Evolutionary conservation across 331 rosid genomes (phyloP).

Genomic region (Stylosanthes scabra): DNA sequence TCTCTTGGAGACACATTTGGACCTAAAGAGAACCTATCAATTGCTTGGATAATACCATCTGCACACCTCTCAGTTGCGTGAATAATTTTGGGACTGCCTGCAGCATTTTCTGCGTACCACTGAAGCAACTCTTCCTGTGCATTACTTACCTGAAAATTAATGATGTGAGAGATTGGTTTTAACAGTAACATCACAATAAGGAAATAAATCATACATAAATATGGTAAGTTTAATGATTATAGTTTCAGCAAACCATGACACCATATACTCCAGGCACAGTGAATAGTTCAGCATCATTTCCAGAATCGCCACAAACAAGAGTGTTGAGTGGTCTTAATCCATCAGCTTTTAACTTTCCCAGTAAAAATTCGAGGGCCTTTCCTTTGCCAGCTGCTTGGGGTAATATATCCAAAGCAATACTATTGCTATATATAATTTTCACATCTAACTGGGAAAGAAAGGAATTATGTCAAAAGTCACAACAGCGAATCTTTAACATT

Average conservation of each 20-base stretch:
- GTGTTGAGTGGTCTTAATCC: slow-evolving; percentile 59
- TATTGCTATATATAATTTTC: slow-evolving; percentile 79
- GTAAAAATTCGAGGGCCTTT: slow-evolving; percentile 70
- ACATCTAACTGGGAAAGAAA: slow-evolving; percentile 71
- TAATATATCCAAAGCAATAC: slow-evolving; percentile 74
- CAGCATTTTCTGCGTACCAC: slow-evolving; percentile 67
- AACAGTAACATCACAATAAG: slow-evolving; percentile 29
- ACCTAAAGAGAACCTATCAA: slow-evolving; percentile 72
- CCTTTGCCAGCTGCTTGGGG: slow-evolving; percentile 90
- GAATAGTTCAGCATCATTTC: slow-evolving; percentile 83
- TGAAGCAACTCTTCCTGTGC: slow-evolving; percentile 76
- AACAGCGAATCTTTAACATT: slow-evolving; percentile 20
- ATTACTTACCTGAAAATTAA: slow-evolving; percentile 67
- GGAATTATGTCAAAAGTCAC: slow-evolving; percentile 28
- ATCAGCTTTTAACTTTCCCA: slow-evolving; percentile 52
- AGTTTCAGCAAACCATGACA: slow-evolving; percentile 67
- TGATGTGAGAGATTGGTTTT: slow-evolving; percentile 4
- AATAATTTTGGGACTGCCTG: slow-evolving; percentile 49
- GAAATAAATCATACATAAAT: slow-evolving; percentile 13
- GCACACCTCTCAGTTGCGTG: slow-evolving; percentile 83
- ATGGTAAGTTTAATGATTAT: slow-evolving; percentile 16
- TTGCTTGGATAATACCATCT: slow-evolving; percentile 80
- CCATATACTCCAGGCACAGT: slow-evolving; percentile 68
- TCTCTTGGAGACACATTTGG: slow-evolving; percentile 79
- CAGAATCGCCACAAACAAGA: slow-evolving; percentile 96